Evolutionary conservation across 2,329 filamentous ascomycete species (phyloP).

Genomic region (Knoxdaviesia capensis): DNA sequence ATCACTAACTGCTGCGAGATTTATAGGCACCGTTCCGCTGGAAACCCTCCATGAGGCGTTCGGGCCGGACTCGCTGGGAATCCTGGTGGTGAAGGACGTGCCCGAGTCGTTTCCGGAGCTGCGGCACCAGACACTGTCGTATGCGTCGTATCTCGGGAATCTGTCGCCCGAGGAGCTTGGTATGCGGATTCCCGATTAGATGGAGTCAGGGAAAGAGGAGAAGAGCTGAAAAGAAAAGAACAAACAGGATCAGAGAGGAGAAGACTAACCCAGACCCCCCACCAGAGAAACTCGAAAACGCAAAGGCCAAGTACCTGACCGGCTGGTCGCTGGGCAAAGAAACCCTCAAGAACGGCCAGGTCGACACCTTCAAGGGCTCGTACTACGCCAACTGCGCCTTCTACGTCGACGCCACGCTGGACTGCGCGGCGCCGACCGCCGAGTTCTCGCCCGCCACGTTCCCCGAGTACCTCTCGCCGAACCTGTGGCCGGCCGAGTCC

Average conservation of each 20-base stretch:
- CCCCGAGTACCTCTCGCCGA: constrained; percentile 74
- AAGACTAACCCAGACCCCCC: too few relatives aligned
- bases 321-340: constrained; percentile 73
- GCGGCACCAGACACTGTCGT: constrained; percentile 57
- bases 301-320: constrained; percentile 41
- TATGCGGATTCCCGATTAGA: constrained; percentile 20
- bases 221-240: too few relatives aligned
- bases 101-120: constrained; percentile 51
- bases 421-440: constrained; percentile 38
- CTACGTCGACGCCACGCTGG: constrained; percentile 42
- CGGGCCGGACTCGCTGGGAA: constrained; percentile 74
- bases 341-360: constrained; percentile 55
- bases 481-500: constrained; percentile 61
- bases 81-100: constrained; percentile 80
- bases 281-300: constrained; percentile 39
- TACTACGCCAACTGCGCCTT: constrained; percentile 75
- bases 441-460: constrained; percentile 43
- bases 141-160: constrained; percentile 75
- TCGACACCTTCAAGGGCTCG: constrained; percentile 64
- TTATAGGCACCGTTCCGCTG: constrained; percentile 43
- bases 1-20: background rate
- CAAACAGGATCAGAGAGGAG: too few relatives aligned
- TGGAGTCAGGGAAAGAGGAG: too few relatives aligned
- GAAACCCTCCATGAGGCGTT: constrained; percentile 60
- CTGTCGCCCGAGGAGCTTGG: constrained; percentile 52